Evolutionary conservation across 306 rosid genomes (phyloP).

Genomic region (Cyamopsis tetragonoloba): DNA sequence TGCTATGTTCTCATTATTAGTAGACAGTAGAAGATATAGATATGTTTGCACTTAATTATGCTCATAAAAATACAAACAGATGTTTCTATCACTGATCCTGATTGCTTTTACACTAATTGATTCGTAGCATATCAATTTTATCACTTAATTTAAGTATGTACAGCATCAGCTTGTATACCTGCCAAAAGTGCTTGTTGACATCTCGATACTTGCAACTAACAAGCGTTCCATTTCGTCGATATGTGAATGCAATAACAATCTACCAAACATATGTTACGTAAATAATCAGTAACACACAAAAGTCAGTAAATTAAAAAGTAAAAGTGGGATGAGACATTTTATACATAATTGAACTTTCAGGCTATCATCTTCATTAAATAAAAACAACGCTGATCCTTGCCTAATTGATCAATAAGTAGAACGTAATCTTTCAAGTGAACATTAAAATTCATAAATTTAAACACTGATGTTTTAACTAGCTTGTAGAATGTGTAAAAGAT

Average conservation of each 20-base stretch:
- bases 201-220: slow-evolving; percentile 95
- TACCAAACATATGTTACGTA: slow-evolving; percentile 30
- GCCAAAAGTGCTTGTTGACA: slow-evolving; percentile 79
- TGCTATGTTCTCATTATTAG: neutral
- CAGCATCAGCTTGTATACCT: slow-evolving; percentile 48
- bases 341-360: slow-evolving; percentile 1
- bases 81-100: neutral
- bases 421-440: neutral
- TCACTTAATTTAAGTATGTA: neutral
- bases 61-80: neutral
- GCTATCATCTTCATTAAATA: neutral
- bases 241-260: slow-evolving; percentile 81
- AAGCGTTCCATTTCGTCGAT: slow-evolving; percentile 51
- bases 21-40: too few relatives aligned
- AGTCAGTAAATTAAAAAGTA: neutral
- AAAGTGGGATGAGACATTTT: neutral
- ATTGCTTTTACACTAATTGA: neutral
- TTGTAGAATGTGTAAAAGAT: neutral
- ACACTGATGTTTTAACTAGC: neutral
- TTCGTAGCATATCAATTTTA: slow-evolving; percentile 1
- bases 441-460: neutral
- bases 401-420: neutral
- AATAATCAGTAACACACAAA: slow-evolving; percentile 27
- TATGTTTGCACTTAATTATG: neutral
- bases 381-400: neutral